Evolutionary conservation across 257 asterid species (phyloP).

Genomic region (Solanum rostratum): DNA sequence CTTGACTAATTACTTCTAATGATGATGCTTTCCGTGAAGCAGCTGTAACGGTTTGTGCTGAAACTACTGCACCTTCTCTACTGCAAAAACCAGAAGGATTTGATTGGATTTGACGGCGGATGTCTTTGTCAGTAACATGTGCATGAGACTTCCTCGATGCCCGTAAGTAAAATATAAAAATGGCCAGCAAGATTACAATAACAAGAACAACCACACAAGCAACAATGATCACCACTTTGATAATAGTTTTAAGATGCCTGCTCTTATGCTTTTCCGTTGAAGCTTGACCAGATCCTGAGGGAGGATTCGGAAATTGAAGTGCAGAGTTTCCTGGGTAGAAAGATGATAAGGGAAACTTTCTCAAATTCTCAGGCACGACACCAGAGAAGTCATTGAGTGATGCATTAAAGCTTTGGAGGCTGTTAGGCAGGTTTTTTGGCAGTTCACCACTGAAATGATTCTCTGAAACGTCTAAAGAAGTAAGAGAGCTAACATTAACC

Average conservation of each 20-base stretch:
- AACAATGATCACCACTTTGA: constrained; percentile 49
- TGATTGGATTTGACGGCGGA: constrained; percentile 30
- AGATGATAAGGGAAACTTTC: constrained; percentile 67
- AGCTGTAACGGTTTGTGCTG: constrained; percentile 56
- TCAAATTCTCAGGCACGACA: constrained; percentile 73
- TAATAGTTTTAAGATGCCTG: constrained; percentile 26
- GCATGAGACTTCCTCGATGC: constrained; percentile 34
- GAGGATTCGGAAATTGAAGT: constrained; percentile 73
- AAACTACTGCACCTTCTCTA: constrained; percentile 44
- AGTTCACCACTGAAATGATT: constrained; percentile 66
- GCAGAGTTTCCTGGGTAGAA: constrained; percentile 89
- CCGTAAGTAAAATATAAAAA: constrained; percentile 33
- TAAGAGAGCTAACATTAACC: constrained; percentile 34
- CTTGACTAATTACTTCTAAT: constrained; percentile 57
- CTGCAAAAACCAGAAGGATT: constrained; percentile 40
- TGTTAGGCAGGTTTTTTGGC: constrained; percentile 48
- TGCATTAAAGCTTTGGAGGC: constrained; percentile 68
- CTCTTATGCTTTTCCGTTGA: constrained; percentile 20
- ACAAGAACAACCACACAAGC: constrained; percentile 44
- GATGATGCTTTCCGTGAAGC: constrained; percentile 57
- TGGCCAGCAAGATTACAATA: constrained; percentile 42
- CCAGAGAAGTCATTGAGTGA: constrained; percentile 80
- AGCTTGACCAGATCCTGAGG: constrained; percentile 38
- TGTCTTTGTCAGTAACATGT: constrained; percentile 35
- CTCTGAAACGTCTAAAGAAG: constrained; percentile 46